Conservation (phyloP, 306 rosid genomes). For the Arachis hypogaea region DNA sequence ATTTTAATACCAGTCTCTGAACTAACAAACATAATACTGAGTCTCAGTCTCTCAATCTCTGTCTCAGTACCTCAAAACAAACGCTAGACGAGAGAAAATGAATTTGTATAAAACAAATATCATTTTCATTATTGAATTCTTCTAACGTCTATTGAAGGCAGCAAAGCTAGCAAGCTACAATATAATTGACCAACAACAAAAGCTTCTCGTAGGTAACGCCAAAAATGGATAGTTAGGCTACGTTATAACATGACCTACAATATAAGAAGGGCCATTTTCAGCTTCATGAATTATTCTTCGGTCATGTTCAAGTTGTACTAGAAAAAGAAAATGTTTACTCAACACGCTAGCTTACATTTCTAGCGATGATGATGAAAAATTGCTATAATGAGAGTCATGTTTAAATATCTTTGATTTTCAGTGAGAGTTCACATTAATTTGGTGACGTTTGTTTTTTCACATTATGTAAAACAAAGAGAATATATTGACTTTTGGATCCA, state of each 20-base stretch:
- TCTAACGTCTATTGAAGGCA: neutral
- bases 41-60: too few species aligned
- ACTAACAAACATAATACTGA: too few species aligned
- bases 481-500: neutral
- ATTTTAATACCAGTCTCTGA: too few species aligned
- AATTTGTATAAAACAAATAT: too few species aligned
- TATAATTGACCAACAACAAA: neutral
- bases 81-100: too few species aligned
- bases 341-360: neutral
- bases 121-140: slow-evolving; percentile 5
- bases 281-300: slow-evolving; percentile 1
- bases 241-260: neutral
- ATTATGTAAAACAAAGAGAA: slow-evolving; percentile 39
- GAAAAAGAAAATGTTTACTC: slow-evolving; percentile 1
- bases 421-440: slow-evolving; percentile 17
- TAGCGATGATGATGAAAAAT: neutral
- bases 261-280: neutral
- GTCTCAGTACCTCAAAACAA: too few species aligned
- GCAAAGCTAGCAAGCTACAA: slow-evolving; percentile 10
- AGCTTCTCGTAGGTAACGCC: neutral
- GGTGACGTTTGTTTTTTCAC: slow-evolving; percentile 6
- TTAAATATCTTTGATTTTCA: slow-evolving; percentile 3
- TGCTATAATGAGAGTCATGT: neutral
- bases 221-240: slow-evolving; percentile 5
- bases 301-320: neutral